A percentile compares a stretch with the other conserved stretches of the same genome.
These are phyloP conservation scores for Pleurotus sapidus DNA, from an alignment of 768 basidiomycete genomes.

Conservation along the genomic window DNA sequence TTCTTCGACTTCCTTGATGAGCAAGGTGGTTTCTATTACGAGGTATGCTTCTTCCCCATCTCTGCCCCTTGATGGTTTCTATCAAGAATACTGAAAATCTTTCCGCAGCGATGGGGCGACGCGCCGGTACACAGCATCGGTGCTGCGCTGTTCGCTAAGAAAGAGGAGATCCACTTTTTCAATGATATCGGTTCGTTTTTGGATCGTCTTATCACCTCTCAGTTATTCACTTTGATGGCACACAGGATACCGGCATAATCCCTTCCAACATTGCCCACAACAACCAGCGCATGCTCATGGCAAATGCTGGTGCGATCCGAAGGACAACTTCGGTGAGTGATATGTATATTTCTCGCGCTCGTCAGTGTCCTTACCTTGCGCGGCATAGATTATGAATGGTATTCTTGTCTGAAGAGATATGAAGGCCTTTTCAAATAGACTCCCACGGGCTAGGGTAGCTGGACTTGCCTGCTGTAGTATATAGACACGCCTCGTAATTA, in stretches of 20 bases:
- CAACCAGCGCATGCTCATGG: slow-evolving; percentile 72
- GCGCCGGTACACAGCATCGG: slow-evolving; percentile 90
- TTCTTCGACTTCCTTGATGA: slow-evolving; percentile 83
- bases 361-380: slow-evolving; percentile 6
- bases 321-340: slow-evolving; percentile 69
- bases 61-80: not conserved
- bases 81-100: not conserved
- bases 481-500: not conserved
- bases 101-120: slow-evolving; percentile 82
- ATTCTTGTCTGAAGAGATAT: slow-evolving; percentile 83
- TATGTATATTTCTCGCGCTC: not conserved
- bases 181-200: slow-evolving; percentile 66
- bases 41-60: slow-evolving; percentile 37
- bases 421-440: slow-evolving; percentile 49
- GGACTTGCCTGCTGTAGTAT: too few species aligned
- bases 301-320: slow-evolving; percentile 82
- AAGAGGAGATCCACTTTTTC: slow-evolving; percentile 93
- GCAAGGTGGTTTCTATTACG: slow-evolving; percentile 87
- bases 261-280: slow-evolving; percentile 91
- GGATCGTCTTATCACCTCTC: not conserved
- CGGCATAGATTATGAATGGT: slow-evolving; percentile 71
- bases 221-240: not conserved
- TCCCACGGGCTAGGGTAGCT: too few species aligned
- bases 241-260: slow-evolving; percentile 76
- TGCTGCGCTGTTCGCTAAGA: slow-evolving; percentile 83